These are phyloP conservation scores for Vigna hirtella DNA, from an alignment of 306 rosid genomes.

Conservation along the genomic window DNA sequence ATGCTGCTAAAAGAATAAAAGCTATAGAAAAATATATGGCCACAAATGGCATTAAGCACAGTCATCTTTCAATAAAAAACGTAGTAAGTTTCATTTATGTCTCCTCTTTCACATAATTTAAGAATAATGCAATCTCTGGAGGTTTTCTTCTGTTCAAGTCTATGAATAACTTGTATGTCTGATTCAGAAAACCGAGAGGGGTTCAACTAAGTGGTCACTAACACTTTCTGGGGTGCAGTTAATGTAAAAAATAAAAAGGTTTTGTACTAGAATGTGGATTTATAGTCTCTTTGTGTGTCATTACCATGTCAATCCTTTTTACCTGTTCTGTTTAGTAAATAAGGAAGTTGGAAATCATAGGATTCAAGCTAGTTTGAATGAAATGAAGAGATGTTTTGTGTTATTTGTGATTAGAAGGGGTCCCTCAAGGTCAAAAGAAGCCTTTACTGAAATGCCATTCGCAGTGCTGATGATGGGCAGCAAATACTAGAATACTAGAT, in stretches of 20 bases:
- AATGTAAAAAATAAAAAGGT: not conserved
- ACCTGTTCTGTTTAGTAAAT: conserved; percentile 13
- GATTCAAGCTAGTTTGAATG: not conserved
- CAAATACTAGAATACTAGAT: conserved; percentile 22
- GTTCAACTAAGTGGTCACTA: conserved; percentile 21
- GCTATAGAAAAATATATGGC: conserved; percentile 84
- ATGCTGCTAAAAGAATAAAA: conserved; percentile 66
- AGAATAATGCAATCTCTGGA: conserved; percentile 33
- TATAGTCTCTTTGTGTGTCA: not conserved
- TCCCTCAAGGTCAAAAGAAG: not conserved
- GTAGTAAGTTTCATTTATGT: conserved; percentile 59
- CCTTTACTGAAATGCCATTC: not conserved
- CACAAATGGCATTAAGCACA: conserved; percentile 71
- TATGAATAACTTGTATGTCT: conserved; percentile 27
- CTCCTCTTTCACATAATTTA: conserved; percentile 35
- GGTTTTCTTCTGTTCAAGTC: conserved; percentile 30
- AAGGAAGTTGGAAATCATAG: not conserved
- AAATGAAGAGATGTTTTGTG: conserved; percentile 11
- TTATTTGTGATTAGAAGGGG: conserved; percentile 17
- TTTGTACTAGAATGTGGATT: conserved; percentile 3
- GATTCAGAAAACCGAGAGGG: not conserved
- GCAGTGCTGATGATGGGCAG: not conserved
- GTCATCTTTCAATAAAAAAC: conserved; percentile 64
- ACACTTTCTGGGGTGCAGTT: conserved; percentile 12
- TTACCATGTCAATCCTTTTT: not conserved